phyloP scores from a whole-genome alignment of 306 rosid genomes.

The Bauhinia variegata region DNA sequence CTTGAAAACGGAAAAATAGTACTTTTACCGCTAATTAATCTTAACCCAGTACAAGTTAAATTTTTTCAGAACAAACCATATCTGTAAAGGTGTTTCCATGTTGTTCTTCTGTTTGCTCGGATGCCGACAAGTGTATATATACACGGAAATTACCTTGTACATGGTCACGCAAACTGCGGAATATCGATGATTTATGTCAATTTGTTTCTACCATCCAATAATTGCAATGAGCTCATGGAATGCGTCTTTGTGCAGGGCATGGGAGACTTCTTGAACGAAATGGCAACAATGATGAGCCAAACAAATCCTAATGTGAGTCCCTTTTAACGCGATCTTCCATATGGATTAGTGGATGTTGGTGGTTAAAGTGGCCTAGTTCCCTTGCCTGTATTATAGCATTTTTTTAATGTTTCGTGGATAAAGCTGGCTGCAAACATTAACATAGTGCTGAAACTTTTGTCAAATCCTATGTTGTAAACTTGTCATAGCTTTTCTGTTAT shows the following conservation, averaged over 20 bases:
- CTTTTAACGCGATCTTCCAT: not conserved
- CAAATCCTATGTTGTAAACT: constrained; percentile 36
- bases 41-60: no score
- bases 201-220: constrained; percentile 6
- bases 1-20: no score
- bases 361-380: not conserved
- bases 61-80: no score
- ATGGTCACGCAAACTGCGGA: no score
- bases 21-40: no score
- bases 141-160: no score
- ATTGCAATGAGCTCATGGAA: constrained; percentile 23
- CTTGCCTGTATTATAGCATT: no score
- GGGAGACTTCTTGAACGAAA: constrained; percentile 89
- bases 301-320: constrained; percentile 67
- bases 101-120: no score
- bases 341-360: no score
- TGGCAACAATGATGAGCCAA: constrained; percentile 90
- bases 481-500: not conserved
- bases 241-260: constrained; percentile 68
- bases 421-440: constrained; percentile 11
- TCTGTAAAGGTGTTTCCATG: no score
- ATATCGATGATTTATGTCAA: no score
- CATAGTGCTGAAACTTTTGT: constrained; percentile 23
- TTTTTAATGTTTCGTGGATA: constrained; percentile 27
- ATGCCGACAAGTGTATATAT: no score